These are phyloP conservation scores for Lodderomyces parapsilosis DNA, from an alignment of 1,139 yeast genomes.

Conservation along the genomic window DNA sequence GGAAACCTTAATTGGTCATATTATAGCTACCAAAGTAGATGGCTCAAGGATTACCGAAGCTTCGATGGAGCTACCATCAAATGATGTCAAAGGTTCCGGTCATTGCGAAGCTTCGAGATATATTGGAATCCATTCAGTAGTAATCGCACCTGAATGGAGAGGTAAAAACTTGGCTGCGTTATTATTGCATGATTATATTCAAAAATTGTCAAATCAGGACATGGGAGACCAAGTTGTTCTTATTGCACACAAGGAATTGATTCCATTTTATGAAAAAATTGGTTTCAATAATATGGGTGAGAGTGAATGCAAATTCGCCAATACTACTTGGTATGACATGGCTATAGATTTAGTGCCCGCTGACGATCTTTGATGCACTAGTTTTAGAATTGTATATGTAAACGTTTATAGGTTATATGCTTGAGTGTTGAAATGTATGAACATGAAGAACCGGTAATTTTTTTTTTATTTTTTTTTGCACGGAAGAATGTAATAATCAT, in stretches of 20 bases:
- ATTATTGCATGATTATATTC: slow-evolving; percentile 84
- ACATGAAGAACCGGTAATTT: too few species aligned
- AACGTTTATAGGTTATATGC: background rate
- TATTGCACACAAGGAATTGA: slow-evolving; percentile 66
- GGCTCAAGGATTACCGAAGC: slow-evolving; percentile 54
- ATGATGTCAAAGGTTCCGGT: slow-evolving; percentile 57
- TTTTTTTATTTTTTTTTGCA: too few species aligned
- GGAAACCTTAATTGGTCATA: slow-evolving; percentile 80
- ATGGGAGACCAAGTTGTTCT: slow-evolving; percentile 77
- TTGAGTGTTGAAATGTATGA: background rate
- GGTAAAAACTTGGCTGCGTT: slow-evolving; percentile 81
- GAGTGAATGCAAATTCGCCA: slow-evolving; percentile 60
- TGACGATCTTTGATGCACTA: slow-evolving; percentile 37
- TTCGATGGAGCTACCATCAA: slow-evolving; percentile 63
- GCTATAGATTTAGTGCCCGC: slow-evolving; percentile 60
- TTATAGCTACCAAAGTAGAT: slow-evolving; percentile 75
- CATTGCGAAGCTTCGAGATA: slow-evolving; percentile 74
- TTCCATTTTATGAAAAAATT: slow-evolving; percentile 75
- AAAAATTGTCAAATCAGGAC: slow-evolving; percentile 83
- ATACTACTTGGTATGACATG: slow-evolving; percentile 66
- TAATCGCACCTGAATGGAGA: slow-evolving; percentile 75
- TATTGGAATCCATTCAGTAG: slow-evolving; percentile 83
- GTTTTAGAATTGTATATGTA: slow-evolving; percentile 1
- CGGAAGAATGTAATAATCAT: too few species aligned
- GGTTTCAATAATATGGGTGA: slow-evolving; percentile 71